Conservation (phyloP, 495 filamentous ascomycete genomes). For the Cercophora newfieldiana region DNA sequence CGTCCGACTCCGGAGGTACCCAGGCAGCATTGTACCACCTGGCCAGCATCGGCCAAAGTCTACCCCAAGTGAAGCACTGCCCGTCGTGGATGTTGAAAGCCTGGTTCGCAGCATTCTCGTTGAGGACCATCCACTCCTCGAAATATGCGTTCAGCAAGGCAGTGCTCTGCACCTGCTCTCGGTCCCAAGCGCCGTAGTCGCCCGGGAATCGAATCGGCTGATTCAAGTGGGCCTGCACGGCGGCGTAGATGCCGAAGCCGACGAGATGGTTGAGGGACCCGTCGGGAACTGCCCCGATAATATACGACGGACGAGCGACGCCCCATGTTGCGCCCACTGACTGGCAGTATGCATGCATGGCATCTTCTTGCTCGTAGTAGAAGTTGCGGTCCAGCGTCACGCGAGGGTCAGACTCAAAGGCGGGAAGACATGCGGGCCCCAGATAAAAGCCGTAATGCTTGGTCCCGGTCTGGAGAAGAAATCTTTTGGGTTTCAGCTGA, state of each 20-base stretch:
- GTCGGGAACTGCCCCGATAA: constrained; percentile 51
- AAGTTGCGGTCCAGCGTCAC: constrained; percentile 48
- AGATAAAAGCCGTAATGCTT: constrained; percentile 56
- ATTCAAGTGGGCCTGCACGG: constrained; percentile 42
- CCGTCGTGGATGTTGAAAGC: constrained; percentile 50
- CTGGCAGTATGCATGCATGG: constrained; percentile 38
- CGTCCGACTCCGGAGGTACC: constrained; percentile 30
- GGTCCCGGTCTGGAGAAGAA: constrained; percentile 53
- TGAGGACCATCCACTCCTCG: constrained; percentile 53
- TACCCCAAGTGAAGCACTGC: constrained; percentile 43
- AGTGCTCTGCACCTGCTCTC: constrained; percentile 39
- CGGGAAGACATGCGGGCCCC: constrained; percentile 45
- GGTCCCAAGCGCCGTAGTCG: constrained; percentile 44
- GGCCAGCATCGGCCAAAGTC: constrained; percentile 49
- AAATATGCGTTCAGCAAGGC: constrained; percentile 49
- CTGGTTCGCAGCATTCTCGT: constrained; percentile 36
- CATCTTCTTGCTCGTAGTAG: constrained; percentile 56
- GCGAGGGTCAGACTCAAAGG: constrained; percentile 48
- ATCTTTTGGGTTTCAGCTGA: constrained; percentile 44
- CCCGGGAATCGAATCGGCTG: constrained; percentile 43
- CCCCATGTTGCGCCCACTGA: constrained; percentile 36
- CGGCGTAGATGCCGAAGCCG: constrained; percentile 50
- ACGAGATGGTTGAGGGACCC: constrained; percentile 53
- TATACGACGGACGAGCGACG: constrained; percentile 47
- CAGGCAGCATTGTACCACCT: constrained; percentile 43